Percentiles rank a stretch among this genome's conserved stretches.
These are phyloP conservation scores for barley (Hordeum vulgare) DNA, from an alignment of 176 grass and related monocot genomes.

Conservation along the genomic window DNA sequence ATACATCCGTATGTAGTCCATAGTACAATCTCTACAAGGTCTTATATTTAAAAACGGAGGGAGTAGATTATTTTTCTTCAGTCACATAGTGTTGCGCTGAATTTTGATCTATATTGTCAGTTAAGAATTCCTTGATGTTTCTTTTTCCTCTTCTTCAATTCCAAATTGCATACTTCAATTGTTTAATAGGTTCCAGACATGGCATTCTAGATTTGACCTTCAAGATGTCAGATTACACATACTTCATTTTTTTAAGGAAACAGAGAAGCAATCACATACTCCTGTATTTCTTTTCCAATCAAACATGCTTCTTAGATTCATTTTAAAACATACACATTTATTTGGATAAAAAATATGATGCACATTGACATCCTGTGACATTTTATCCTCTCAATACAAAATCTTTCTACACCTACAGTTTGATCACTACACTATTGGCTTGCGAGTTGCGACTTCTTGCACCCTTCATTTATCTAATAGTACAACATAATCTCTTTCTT, in stretches of 20 bases:
- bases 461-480: not conserved
- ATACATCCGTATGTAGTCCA: too few relatives aligned
- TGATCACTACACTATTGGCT: not conserved
- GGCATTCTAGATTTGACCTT: not conserved
- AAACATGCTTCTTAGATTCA: not conserved
- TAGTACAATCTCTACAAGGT: too few relatives aligned
- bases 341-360: not conserved
- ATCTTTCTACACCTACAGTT: not conserved
- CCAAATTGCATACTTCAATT: too few relatives aligned
- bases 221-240: not conserved
- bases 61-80: too few relatives aligned
- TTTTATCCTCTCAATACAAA: not conserved
- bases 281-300: not conserved
- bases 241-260: not conserved
- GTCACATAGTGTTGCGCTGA: too few relatives aligned
- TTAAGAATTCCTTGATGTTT: too few relatives aligned
- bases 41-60: too few relatives aligned
- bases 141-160: too few relatives aligned
- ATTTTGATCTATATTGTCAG: too few relatives aligned
- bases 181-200: not conserved
- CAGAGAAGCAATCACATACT: not conserved
- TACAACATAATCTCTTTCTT: not conserved
- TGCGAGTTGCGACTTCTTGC: too few relatives aligned
- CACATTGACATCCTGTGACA: not conserved
- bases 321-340: not conserved